These are phyloP conservation scores for Plasmopara halstedii DNA, from an alignment of 352 stramenopile genomes.

Conservation along the genomic window DNA sequence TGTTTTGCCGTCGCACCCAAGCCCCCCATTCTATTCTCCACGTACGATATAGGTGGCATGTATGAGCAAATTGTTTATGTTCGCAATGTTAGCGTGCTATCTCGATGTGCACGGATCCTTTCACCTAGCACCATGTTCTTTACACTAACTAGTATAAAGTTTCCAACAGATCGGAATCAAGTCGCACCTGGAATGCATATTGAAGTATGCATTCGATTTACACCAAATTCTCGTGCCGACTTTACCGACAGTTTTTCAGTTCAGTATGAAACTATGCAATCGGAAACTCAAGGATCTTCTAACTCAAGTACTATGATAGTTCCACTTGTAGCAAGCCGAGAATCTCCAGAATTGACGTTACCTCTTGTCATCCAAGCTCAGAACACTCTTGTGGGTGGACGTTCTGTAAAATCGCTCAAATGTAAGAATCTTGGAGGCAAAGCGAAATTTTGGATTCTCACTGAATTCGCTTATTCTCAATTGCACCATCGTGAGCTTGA, in stretches of 20 bases:
- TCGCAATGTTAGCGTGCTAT: constrained; percentile 49
- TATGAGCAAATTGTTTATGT: constrained; percentile 69
- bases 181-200: constrained; percentile 69
- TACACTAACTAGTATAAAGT: constrained; percentile 42
- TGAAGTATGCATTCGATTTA: constrained; percentile 49
- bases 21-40: constrained; percentile 49
- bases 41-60: constrained; percentile 65
- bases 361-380: constrained; percentile 45
- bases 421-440: constrained; percentile 59
- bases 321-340: constrained; percentile 36
- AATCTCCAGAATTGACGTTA: constrained; percentile 58
- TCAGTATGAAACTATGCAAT: constrained; percentile 38
- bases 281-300: constrained; percentile 10
- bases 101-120: constrained; percentile 51
- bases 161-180: constrained; percentile 44
- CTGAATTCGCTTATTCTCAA: constrained; percentile 28
- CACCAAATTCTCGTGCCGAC: constrained; percentile 63
- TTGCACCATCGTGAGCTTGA: constrained; percentile 22
- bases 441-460: constrained; percentile 68
- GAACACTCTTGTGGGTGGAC: constrained; percentile 54
- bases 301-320: constrained; percentile 25
- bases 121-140: constrained; percentile 60
- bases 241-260: constrained; percentile 59
- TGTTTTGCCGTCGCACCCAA: constrained; percentile 45
- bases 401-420: constrained; percentile 31